phyloP scores from a whole-genome alignment of 139 green algal genomes.

The Tetradesmus lagerheimii region DNA sequence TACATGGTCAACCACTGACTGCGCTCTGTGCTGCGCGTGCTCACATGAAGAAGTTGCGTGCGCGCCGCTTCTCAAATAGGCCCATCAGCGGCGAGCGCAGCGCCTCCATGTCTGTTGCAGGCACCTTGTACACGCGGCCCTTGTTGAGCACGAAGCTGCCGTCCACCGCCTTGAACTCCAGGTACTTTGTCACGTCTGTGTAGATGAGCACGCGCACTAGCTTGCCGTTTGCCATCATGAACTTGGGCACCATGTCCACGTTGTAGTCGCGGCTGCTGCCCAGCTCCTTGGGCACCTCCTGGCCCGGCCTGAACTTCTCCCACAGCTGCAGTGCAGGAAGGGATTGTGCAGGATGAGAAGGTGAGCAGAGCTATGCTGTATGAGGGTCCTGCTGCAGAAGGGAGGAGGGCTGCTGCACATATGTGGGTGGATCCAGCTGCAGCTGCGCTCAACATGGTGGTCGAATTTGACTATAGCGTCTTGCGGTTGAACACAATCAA shows the following conservation, averaged over 20 bases:
- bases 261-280: constrained; percentile 97
- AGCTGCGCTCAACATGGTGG: too few relatives aligned
- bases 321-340: constrained; percentile 87
- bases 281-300: constrained; percentile 73
- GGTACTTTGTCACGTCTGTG: constrained; percentile 98
- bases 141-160: constrained; percentile 94
- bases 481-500: too few relatives aligned
- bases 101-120: constrained; percentile 95
- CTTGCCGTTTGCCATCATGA: constrained; percentile 98
- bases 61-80: constrained; percentile 98
- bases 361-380: too few relatives aligned
- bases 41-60: constrained; percentile 93
- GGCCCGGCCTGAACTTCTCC: constrained; percentile 88
- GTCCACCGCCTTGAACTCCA: constrained; percentile 99
- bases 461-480: too few relatives aligned
- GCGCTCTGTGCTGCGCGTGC: not conserved
- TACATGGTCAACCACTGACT: not conserved
- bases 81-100: constrained; percentile 94
- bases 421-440: too few relatives aligned
- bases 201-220: constrained; percentile 94
- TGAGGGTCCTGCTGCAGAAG: too few relatives aligned
- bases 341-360: too few relatives aligned
- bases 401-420: too few relatives aligned
- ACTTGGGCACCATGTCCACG: constrained; percentile 98
- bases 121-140: constrained; percentile 93